Base-by-base conservation (phyloP, 2,329 filamentous ascomycete species). In the Aureobasidium lini region DNA sequence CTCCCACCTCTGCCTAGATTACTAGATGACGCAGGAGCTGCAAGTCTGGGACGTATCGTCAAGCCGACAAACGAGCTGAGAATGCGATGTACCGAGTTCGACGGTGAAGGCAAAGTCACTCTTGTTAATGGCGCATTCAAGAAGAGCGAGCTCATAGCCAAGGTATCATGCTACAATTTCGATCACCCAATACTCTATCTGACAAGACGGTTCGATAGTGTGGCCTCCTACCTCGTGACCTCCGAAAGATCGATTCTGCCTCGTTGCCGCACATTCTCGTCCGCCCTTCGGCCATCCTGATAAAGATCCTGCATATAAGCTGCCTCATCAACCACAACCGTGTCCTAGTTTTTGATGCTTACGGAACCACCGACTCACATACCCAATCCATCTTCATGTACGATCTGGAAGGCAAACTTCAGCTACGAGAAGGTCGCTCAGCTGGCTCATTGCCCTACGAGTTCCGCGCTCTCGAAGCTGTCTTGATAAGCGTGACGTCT, bases 381-480 rank as follows among this genome's bases (percentile, higher is more conserved):
- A 91, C 93, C 34, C 94, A 97, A 72, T 96, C 91, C 4, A 84
- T 94, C 13, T 99, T 99, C 76, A 95, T 99, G 84, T 96, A 97
- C 74, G 94, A 97, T 69, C 77, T 99, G 18, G 91, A 97, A 72
- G 90, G 90, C 11, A 96, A 95, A 71, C 79, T 99, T 46, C 87
- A 90, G 63, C 90, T 96, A 69, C 93, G 91, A 71, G 81, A 85
- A 61, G 70, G 77, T 2, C 77, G 81, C 2, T 69, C 71, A 23
- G 52, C 57, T 8, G 56, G 57, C 37, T 81, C 83, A 15, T 80
- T 99, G 5, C 90, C 94, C 0, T 99, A 99, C 73, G 94, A 99
- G 72, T 96, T 97, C 73, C 88, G 94, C 31, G 94, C 94, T 4
- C 83, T 99, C 16, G 94, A 99, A 80, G 90, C 94, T 0, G 92